These are phyloP conservation scores for Orbilia quercus DNA, from an alignment of 2,329 filamentous ascomycete genomes.

Conservation along the genomic window DNA sequence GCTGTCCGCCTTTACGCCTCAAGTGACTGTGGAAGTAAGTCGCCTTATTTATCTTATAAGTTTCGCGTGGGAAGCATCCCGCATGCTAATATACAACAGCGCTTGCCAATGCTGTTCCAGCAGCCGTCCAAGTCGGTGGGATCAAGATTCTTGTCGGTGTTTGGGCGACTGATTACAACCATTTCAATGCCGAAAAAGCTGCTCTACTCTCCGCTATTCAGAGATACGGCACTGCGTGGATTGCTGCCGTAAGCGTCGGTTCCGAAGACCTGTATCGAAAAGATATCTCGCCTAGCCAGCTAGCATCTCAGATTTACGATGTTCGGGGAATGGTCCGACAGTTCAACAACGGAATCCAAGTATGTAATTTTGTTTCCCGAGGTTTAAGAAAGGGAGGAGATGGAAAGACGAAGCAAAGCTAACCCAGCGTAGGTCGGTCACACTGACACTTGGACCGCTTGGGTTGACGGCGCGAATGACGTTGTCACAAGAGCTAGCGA, in stretches of 20 bases:
- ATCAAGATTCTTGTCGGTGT: conserved; percentile 48
- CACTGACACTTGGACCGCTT: conserved; percentile 76
- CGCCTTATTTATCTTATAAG: background rate
- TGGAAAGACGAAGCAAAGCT: conserved; percentile 63
- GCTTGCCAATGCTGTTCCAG: conserved; percentile 24
- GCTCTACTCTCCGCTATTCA: conserved; percentile 65
- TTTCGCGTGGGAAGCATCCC: conserved; percentile 19
- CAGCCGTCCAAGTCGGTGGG: conserved; percentile 59
- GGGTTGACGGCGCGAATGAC: conserved; percentile 71
- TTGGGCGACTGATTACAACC: conserved; percentile 72
- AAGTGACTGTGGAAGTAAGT: conserved; percentile 71
- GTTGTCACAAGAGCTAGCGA: conserved; percentile 64
- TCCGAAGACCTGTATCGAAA: conserved; percentile 76
- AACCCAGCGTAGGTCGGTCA: conserved; percentile 69
- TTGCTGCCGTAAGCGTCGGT: conserved; percentile 77
- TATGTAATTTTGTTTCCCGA: conserved; percentile 2
- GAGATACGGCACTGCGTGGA: conserved; percentile 64
- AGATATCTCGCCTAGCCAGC: conserved; percentile 27
- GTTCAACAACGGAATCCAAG: conserved; percentile 20
- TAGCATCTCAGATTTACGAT: conserved; percentile 61
- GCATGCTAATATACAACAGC: conserved; percentile 44
- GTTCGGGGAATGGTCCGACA: conserved; percentile 67
- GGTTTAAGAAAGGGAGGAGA: background rate
- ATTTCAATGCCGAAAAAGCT: conserved; percentile 71
- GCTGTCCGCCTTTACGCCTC: conserved; percentile 72